These are phyloP conservation scores for Scutellaria barbata DNA, from an alignment of 257 asterid genomes.

Conservation along the genomic window DNA sequence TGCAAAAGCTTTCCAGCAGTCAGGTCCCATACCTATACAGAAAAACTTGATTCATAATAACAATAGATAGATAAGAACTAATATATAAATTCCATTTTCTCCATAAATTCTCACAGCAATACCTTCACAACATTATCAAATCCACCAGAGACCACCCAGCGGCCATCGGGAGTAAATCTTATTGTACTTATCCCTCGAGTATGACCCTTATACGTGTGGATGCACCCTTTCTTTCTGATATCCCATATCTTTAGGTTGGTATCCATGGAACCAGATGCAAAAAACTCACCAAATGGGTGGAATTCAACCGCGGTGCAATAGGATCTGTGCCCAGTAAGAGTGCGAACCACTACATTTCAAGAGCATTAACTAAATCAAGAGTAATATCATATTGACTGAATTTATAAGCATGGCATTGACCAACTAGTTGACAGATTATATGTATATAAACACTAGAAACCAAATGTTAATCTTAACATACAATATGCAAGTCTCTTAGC, in stretches of 20 bases:
- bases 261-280: constrained; percentile 99
- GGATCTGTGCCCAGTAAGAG: constrained; percentile 97
- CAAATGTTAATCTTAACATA: constrained; percentile 3
- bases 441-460: constrained; percentile 4
- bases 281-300: constrained; percentile 98
- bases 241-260: constrained; percentile 97
- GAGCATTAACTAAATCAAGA: constrained; percentile 52
- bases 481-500: not conserved
- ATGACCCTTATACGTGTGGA: constrained; percentile 95
- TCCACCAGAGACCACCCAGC: constrained; percentile 99
- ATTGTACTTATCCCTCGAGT: constrained; percentile 94
- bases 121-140: constrained; percentile 96
- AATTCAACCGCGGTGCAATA: constrained; percentile 95
- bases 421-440: not conserved
- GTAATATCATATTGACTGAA: constrained; percentile 24
- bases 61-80: constrained; percentile 24
- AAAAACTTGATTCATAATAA: constrained; percentile 34
- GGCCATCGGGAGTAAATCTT: constrained; percentile 97
- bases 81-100: constrained; percentile 22
- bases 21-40: constrained; percentile 92
- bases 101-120: constrained; percentile 27
- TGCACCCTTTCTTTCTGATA: constrained; percentile 97
- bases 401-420: constrained; percentile 22
- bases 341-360: constrained; percentile 90
- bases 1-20: constrained; percentile 99